These are phyloP conservation scores for Rhizopus delemar DNA, from an alignment of 371 early-diverging fungal species.

Conservation along the genomic window DNA sequence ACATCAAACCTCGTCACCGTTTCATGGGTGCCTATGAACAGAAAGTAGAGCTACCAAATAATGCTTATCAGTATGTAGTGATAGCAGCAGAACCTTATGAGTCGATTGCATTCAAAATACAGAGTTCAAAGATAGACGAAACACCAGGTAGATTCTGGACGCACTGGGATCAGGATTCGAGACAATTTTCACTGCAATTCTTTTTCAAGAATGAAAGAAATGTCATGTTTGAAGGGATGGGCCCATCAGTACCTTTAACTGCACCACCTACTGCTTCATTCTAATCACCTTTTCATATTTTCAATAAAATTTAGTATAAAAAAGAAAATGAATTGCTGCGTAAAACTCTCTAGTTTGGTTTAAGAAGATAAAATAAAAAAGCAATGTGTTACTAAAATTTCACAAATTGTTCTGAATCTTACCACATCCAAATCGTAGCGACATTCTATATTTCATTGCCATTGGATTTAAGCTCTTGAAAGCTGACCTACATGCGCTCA, in stretches of 20 bases:
- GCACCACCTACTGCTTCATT: conserved; percentile 24
- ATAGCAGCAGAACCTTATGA: conserved; percentile 98
- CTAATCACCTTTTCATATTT: conserved; percentile 1
- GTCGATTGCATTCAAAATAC: conserved; percentile 92
- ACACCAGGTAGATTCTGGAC: conserved; percentile 86
- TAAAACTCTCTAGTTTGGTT: too few relatives aligned
- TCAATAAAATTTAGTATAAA: too few relatives aligned
- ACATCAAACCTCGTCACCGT: conserved; percentile 82
- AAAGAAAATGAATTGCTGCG: too few relatives aligned
- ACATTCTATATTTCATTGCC: not conserved
- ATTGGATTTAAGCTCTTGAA: not conserved
- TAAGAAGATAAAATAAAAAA: too few relatives aligned
- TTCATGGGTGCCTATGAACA: conserved; percentile 99
- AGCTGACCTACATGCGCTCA: not conserved
- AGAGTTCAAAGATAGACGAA: conserved; percentile 88
- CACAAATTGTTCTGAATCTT: too few relatives aligned
- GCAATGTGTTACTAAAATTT: too few relatives aligned
- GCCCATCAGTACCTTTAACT: conserved; percentile 6
- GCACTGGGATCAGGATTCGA: conserved; percentile 92
- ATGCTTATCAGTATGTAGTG: conserved; percentile 88
- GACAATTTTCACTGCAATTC: conserved; percentile 89
- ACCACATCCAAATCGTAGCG: too few relatives aligned
- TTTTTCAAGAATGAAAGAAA: conserved; percentile 59
- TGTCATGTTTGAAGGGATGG: conserved; percentile 33
- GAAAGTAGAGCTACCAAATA: conserved; percentile 86